A percentile compares a stretch with the other conserved stretches of the same genome.
These are phyloP conservation scores for Diaporthe velutina DNA, from an alignment of 2,329 filamentous ascomycete genomes.

Conservation along the genomic window DNA sequence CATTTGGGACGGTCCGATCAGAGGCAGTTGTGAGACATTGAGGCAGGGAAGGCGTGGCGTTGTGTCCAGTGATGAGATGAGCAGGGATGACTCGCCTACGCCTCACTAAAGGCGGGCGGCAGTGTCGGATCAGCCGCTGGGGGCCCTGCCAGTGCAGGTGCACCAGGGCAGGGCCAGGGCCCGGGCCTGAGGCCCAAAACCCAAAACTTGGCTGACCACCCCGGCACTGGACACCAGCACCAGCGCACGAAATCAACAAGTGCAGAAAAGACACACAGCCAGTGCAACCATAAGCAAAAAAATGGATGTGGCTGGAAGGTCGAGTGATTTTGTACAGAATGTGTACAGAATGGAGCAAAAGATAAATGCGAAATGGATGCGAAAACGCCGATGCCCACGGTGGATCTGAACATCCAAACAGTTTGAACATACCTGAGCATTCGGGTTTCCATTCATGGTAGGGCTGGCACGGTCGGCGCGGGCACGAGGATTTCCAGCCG, in stretches of 20 bases:
- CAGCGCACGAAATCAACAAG: slow-evolving; percentile 2
- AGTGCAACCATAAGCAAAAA: slow-evolving; percentile 27
- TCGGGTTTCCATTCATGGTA: slow-evolving; percentile 66
- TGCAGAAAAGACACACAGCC: background rate
- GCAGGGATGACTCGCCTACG: slow-evolving; percentile 37
- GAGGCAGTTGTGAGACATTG: slow-evolving; percentile 37
- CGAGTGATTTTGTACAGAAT: background rate
- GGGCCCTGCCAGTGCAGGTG: slow-evolving; percentile 10
- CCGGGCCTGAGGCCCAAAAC: slow-evolving; percentile 35
- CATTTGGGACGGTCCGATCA: slow-evolving; percentile 24
- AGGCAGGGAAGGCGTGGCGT: slow-evolving; percentile 35
- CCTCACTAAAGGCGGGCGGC: slow-evolving; percentile 31
- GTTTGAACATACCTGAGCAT: slow-evolving; percentile 65
- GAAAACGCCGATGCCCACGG: slow-evolving; percentile 30
- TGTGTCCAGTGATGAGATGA: slow-evolving; percentile 36
- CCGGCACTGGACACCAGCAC: background rate
- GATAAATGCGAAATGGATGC: too few species aligned
- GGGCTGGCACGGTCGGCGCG: slow-evolving; percentile 75
- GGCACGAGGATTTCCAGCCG: slow-evolving; percentile 76
- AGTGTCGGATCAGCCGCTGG: slow-evolving; percentile 32
- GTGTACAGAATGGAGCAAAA: background rate
- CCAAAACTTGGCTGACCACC: slow-evolving; percentile 36
- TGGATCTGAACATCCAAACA: background rate
- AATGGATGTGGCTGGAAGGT: background rate
- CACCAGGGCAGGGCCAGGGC: slow-evolving; percentile 23